These are phyloP conservation scores for Mikania micrantha DNA, from an alignment of 129 eudicot genomes.

Conservation along the genomic window DNA sequence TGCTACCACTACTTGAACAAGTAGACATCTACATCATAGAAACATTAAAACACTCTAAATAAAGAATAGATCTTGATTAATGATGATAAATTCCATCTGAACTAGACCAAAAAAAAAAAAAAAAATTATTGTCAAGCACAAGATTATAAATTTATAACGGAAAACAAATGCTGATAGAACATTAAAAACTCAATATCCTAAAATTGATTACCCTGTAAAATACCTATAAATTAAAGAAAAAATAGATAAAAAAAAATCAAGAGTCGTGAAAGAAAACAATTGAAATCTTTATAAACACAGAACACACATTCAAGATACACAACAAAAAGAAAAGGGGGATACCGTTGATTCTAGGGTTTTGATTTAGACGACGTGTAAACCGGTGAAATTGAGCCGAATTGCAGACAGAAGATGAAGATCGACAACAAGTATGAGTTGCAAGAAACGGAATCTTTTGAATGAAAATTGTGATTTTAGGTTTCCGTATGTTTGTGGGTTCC, in stretches of 20 bases:
- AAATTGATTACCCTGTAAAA: not conserved
- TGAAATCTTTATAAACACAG: not conserved
- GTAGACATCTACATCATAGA: conserved; percentile 52
- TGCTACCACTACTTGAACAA: conserved; percentile 49
- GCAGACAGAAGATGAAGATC: not conserved
- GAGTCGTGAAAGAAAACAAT: not conserved
- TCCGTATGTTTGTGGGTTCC: not conserved
- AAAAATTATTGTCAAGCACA: no score
- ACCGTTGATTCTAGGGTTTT: conserved; percentile 18
- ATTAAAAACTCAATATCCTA: no score
- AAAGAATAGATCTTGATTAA: conserved; percentile 2
- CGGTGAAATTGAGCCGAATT: not conserved
- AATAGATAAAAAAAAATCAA: not conserved
- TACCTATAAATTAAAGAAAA: not conserved
- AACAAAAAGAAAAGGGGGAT: conserved; percentile 10
- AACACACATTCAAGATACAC: conserved; percentile 3
- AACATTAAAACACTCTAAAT: not conserved
- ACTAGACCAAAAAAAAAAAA: not conserved
- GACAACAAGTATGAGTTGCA: not conserved
- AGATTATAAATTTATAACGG: no score
- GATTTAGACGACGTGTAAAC: not conserved
- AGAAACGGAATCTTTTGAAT: not conserved
- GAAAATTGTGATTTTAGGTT: conserved; percentile 16
- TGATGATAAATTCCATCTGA: conserved; percentile 5
- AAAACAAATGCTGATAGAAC: no score